Evolutionary conservation across 116 monocot genomes (phyloP), one percentile per base, ranked within the genome.

Genomic region (Papilionanthe hybrid): DNA sequence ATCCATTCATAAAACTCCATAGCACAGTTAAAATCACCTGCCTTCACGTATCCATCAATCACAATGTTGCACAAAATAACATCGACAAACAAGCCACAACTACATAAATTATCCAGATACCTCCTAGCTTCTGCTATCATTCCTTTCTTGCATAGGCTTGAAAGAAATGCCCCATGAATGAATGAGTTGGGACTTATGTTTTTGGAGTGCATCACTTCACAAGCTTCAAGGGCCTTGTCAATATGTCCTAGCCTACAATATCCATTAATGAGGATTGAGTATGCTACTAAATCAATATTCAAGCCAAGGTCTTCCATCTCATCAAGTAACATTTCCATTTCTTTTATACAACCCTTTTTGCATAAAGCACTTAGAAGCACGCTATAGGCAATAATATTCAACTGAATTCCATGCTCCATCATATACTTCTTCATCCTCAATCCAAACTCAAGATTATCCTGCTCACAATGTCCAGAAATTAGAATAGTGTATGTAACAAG

Each of bases 401-500:
- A 67, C 77, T 86, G 77, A 72, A 83, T 84, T 3, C 91, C 91
- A 60, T 75, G 56, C 5, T 42, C 60, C 72, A 86, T 58, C 45
- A 92, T 84, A 58, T 91, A 86, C 69, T 87, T 82, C 66, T 53
- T 56, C 58, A 90, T 80, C 81, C 66, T 80, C 80, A 94, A 66
- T 37, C 84, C 94, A 81, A 85, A 81, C 11, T 90, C 85, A 71
- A 92, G 53, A 74, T 87, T 57, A 8, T 88, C 90, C 37, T 53
- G 30, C 44, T 88, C 81, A 79, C 88, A 90, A 80, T 85, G 81
- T 29, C 78, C 86, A 76, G 57, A 22, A 23, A 94, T 88, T 45
- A 94, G 72, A 83, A 88, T 91, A 41, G 88, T 94, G 79, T 88
- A 91, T 17, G 91, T 89, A 81, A 91, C 85, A 85, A 86, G 44